Base-by-base conservation (phyloP, 352 stramenopile species). In the Globisporangium lucens region DNA sequence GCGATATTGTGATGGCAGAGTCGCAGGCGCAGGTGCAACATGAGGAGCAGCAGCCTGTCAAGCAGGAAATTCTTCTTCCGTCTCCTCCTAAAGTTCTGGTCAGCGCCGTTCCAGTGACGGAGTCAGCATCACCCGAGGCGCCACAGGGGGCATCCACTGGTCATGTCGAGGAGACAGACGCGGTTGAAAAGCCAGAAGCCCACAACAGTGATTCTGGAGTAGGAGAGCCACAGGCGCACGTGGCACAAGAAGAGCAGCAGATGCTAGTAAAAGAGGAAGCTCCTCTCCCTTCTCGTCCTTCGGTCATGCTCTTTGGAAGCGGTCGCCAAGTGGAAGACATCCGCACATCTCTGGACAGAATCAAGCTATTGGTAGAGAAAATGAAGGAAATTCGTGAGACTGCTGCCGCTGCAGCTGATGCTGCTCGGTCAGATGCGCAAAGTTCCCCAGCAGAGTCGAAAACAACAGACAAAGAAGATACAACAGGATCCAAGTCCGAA, bases 321-420 rank as follows among this genome's bases (percentile, higher is more conserved):
- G 71, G 77, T 15, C 20, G 70, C 1, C 56, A 78, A 41, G 70
- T 66, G 27, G 78, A 87, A 80, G 78, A 87, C 22, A 81, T 87
- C 57, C 75, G 76, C 33, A 82, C 78, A 38, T 87, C 79, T 1
- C 71, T 87, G 58, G 56, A 79, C 38, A 78, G 72, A 27, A 70
- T 70, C 29, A 35, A 49, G 22, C 46, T 57, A 36, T 24, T 70
- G 7, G 35, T 70, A 15, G 47, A 43, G n/a, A 53, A 38, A 22
- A 70, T 65, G 65, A 56, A 35, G 24, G 41, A 17, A n/a, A 17
- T 30, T 13, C 56, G 46, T 24, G 55, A 33, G 9, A 46, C 38
- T 46, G 24, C 20, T 57, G 51, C 33, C 30, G 52, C 61, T 57
- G 51, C 33, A 30, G 52, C 61, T 53, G 10, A 38, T 38, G 9